Evolutionary conservation across 2,329 filamentous ascomycete species (phyloP).

Genomic region (Hypomyces rosellus): DNA sequence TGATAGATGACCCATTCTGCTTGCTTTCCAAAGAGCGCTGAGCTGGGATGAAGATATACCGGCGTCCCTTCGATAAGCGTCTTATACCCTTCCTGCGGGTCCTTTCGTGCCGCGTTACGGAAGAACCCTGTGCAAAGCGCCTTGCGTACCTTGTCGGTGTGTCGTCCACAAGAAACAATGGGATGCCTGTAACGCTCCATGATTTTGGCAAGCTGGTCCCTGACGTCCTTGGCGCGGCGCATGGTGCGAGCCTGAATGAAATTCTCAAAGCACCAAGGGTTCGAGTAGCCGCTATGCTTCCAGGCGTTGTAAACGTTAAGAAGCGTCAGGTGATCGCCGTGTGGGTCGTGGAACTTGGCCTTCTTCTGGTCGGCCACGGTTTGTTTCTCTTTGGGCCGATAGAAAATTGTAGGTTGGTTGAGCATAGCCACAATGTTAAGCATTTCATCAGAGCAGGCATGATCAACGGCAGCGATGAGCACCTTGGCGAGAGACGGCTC

Average conservation of each 20-base stretch:
- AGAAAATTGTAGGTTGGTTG: conserved; percentile 79
- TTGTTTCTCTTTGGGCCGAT: conserved; percentile 96
- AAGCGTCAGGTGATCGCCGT: conserved; percentile 88
- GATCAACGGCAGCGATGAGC: conserved; percentile 78
- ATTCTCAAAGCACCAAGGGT: conserved; percentile 95
- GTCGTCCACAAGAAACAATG: conserved; percentile 76
- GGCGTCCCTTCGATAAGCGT: conserved; percentile 92
- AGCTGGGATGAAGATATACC: conserved; percentile 89
- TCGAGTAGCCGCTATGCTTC: conserved; percentile 77
- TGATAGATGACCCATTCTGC: conserved; percentile 96
- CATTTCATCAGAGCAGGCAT: conserved; percentile 88
- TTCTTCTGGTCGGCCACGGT: conserved; percentile 96
- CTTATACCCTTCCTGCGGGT: conserved; percentile 95
- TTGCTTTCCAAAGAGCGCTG: conserved; percentile 89
- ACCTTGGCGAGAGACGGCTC: conserved; percentile 88
- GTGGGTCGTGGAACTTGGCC: conserved; percentile 91
- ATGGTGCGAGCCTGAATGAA: conserved; percentile 92
- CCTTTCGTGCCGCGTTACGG: conserved; percentile 88
- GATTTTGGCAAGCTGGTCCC: conserved; percentile 86
- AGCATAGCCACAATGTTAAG: conserved; percentile 94
- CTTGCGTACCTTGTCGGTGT: conserved; percentile 81
- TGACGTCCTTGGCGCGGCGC: conserved; percentile 82
- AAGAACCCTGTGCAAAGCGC: conserved; percentile 93
- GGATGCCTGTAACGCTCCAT: conserved; percentile 86
- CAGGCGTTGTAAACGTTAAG: conserved; percentile 98